A percentile compares a stretch with the other conserved stretches of the same genome.
Conservation (phyloP, 441 rosid species). For the Adansonia madagascariensis region DNA sequence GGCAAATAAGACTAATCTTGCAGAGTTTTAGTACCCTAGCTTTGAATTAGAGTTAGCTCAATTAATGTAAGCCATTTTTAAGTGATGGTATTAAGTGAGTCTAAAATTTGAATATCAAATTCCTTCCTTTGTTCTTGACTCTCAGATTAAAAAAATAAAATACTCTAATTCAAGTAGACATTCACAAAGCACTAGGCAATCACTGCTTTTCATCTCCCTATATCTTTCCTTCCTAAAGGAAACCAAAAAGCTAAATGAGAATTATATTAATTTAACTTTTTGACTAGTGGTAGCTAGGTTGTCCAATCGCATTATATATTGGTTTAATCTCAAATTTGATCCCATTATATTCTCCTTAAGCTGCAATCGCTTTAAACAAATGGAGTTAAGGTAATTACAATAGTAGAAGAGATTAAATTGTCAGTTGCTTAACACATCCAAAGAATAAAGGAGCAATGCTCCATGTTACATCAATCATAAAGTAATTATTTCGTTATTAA, state of each 20-base stretch:
- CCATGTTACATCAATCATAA: slow-evolving; percentile 6
- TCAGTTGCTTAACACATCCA: neutral
- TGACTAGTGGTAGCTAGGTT: slow-evolving; percentile 13
- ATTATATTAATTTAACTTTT: slow-evolving; percentile 28
- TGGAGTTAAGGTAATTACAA: no score
- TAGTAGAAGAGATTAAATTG: neutral
- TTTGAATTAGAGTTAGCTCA: neutral
- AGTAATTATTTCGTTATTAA: neutral
- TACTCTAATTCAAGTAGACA: slow-evolving; percentile 2
- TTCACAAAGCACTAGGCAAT: slow-evolving; percentile 53
- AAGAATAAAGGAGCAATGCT: neutral
- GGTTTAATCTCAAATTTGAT: slow-evolving; percentile 22
- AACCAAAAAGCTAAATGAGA: slow-evolving; percentile 18
- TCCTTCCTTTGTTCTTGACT: no score
- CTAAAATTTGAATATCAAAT: no score
- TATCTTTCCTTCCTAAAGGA: neutral
- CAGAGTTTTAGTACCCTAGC: slow-evolving; percentile 20
- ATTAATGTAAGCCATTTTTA: no score
- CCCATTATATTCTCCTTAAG: slow-evolving; percentile 20
- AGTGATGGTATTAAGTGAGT: no score
- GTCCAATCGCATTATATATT: neutral
- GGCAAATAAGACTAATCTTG: slow-evolving; percentile 33
- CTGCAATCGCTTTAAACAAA: neutral
- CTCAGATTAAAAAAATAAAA: no score
- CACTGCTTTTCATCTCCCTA: slow-evolving; percentile 31